Conservation (phyloP, 495 filamentous ascomycete species). For the Neohortaea acidophila region DNA sequence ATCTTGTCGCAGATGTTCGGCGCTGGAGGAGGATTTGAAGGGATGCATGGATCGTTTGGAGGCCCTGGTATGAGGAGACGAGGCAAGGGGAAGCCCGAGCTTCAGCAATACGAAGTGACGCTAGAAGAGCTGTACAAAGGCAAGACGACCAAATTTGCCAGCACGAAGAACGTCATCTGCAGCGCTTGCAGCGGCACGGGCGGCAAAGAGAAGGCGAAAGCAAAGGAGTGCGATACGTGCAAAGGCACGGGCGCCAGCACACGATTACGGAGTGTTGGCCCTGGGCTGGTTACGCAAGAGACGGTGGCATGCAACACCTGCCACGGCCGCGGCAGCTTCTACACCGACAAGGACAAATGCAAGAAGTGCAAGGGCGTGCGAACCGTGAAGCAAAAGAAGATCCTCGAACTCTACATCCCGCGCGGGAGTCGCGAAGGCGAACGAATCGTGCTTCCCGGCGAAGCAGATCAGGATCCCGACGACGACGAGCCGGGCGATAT, state of each 20-base stretch:
- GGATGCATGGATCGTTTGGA: conserved; percentile 37
- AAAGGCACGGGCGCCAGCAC: conserved; percentile 56
- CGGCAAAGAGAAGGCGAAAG: conserved; percentile 80
- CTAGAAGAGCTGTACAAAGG: conserved; percentile 95
- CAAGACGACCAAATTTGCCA: conserved; percentile 90
- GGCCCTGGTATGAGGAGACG: conserved; percentile 33
- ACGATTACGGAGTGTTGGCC: conserved; percentile 59
- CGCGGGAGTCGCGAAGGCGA: conserved; percentile 78
- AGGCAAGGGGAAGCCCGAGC: conserved; percentile 58
- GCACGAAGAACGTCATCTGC: conserved; percentile 85
- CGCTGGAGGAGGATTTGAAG: conserved; percentile 49
- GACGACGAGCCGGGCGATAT: conserved; percentile 87
- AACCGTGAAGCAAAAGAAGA: conserved; percentile 69
- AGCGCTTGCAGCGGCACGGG: conserved; percentile 72
- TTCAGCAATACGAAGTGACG: conserved; percentile 77
- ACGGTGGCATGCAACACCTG: conserved; percentile 61
- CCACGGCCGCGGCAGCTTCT: conserved; percentile 64
- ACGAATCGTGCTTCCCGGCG: conserved; percentile 75
- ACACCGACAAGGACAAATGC: conserved; percentile 88
- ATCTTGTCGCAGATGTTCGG: conserved; percentile 90
- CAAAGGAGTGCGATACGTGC: conserved; percentile 72
- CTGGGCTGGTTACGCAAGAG: conserved; percentile 64
- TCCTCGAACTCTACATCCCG: conserved; percentile 90
- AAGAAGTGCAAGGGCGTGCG: conserved; percentile 94
- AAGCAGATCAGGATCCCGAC: conserved; percentile 76